Evolutionary conservation across 371 early-diverging fungal genomes (phyloP), one percentile per base, ranked within the genome.

Genomic region (Entomophthora muscae): DNA sequence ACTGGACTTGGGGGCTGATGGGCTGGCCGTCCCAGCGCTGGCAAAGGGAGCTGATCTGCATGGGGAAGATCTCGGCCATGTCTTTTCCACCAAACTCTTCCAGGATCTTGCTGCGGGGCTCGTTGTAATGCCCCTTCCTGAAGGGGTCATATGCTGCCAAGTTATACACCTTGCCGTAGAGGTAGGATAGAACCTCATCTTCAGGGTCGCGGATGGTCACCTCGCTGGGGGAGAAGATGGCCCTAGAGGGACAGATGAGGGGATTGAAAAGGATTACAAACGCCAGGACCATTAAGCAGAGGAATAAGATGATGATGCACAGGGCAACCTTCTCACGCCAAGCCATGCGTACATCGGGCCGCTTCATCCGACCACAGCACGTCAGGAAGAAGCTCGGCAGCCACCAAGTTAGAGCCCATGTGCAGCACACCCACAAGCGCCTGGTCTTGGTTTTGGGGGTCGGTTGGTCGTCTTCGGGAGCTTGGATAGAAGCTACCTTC

Each of bases 331-430:
- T 84, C 72, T 84, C 84, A 68, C 84, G 71, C 84, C 84, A 84
- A 30, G 84, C 85, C 66, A 91, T 80, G 30, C 86, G 86, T 30
- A 90, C 80, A 70, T 96, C 94, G 53, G 76, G 77, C 26, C 82
- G 82, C 66, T 82, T 82, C 83, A 91, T 90, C 52, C 81, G 75
- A 66, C 88, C 89, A 63, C 87, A 88, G 63, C 72, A 72, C 2
- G 71, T 66, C 29, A 92, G 68, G 57, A 78, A 78, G 23, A 71
- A 76, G 42, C 80, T 73, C 7, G 91, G 93, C 28, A 91, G 79
- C 87, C 90, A 93, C 86, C 88, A 93, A 0, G 97, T 97, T 33
- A 84, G 68, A 17, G 76, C 68, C 85, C 86, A 90, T 1, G 90
- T 90, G 67, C 85, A 76, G 56, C 75, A 78, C 1, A 95, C 70